phyloP scores from a whole-genome alignment of 1,139 yeast genomes.

The Taphrina sp. region DNA sequence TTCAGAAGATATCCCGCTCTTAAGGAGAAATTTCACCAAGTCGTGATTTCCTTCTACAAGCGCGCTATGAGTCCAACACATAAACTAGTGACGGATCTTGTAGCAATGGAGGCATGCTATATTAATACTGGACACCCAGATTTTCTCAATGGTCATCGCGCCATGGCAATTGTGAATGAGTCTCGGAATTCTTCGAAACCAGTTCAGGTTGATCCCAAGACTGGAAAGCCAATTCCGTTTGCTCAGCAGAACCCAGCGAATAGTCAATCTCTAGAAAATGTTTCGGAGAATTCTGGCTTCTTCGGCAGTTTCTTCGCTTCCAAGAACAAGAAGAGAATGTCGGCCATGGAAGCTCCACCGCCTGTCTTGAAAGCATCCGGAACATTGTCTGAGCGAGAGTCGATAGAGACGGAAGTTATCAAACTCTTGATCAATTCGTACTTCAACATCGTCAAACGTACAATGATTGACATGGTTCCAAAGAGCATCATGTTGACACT shows the following conservation, averaged over 20 bases:
- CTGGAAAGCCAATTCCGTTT: conserved; percentile 60
- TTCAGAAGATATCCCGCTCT: conserved; percentile 86
- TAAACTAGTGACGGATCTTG: conserved; percentile 76
- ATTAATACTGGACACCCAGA: conserved; percentile 98
- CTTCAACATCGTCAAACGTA: conserved; percentile 86
- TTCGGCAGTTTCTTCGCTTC: conserved; percentile 93
- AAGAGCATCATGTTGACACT: conserved; percentile 92
- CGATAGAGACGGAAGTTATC: conserved; percentile 95
- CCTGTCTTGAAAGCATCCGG: conserved; percentile 93
- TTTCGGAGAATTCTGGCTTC: conserved; percentile 58
- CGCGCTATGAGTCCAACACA: conserved; percentile 81
- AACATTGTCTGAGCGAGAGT: conserved; percentile 89
- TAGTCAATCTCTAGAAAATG: conserved; percentile 34
- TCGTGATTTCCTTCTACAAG: conserved; percentile 76
- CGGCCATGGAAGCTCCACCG: conserved; percentile 91
- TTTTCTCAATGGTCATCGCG: conserved; percentile 88
- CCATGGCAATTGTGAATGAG: conserved; percentile 91
- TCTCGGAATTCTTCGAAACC: conserved; percentile 80
- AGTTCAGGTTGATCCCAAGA: conserved; percentile 83
- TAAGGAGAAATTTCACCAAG: conserved; percentile 79
- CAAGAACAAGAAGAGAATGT: conserved; percentile 89
- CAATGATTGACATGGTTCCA: conserved; percentile 90
- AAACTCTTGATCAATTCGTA: conserved; percentile 86
- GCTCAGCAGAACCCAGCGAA: conserved; percentile 36
- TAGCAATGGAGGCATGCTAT: conserved; percentile 83